These are phyloP conservation scores for Diaporthe citriasiana DNA, from an alignment of 2,329 filamentous ascomycete genomes.

Conservation along the genomic window DNA sequence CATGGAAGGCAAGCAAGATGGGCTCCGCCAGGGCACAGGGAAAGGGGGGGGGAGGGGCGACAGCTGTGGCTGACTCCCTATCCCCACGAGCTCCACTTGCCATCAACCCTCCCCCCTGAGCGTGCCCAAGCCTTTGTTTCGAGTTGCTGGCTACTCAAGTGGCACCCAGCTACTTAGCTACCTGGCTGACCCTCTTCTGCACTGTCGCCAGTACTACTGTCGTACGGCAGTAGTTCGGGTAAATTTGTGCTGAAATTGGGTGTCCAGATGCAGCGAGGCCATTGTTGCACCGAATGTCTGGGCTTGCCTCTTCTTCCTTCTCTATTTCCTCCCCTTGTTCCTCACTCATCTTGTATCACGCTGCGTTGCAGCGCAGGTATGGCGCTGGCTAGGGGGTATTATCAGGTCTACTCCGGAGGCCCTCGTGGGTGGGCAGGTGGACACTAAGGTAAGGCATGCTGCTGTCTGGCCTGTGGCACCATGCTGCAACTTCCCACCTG, in stretches of 20 bases:
- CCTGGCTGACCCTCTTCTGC: background rate
- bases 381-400: background rate
- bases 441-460: background rate
- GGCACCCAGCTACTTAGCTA: background rate
- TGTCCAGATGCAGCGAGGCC: constrained; percentile 14
- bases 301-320: background rate
- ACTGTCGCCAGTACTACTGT: constrained; percentile 3
- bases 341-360: background rate
- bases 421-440: background rate
- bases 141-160: background rate
- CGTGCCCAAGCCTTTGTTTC: background rate
- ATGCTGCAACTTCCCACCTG: background rate
- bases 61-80: background rate
- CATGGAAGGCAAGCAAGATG: background rate
- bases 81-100: background rate
- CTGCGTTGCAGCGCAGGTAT: background rate
- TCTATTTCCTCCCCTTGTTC: background rate
- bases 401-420: background rate
- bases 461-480: background rate
- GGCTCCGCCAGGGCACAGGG: background rate
- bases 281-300: constrained; percentile 14
- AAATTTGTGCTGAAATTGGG: constrained; percentile 15
- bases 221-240: constrained; percentile 17
- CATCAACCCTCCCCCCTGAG: background rate
- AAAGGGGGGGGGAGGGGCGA: background rate